phyloP scores from a whole-genome alignment of 148 eudicot genomes.

The Heliosperma pusillum region DNA sequence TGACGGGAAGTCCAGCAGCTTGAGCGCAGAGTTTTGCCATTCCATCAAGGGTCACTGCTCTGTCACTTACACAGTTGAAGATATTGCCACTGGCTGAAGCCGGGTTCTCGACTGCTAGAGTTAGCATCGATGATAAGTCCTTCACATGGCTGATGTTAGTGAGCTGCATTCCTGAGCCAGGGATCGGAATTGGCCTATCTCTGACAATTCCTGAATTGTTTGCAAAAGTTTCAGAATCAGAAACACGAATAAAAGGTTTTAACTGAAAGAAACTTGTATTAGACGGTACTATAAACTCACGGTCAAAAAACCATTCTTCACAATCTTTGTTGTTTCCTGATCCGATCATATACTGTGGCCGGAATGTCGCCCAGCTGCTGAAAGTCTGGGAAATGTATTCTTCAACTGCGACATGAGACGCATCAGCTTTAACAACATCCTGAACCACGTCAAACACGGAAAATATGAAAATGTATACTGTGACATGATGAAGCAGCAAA shows the following conservation, averaged over 20 bases:
- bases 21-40: slow-evolving; percentile 86
- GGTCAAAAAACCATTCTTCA: slow-evolving; percentile 97
- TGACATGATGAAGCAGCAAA: neutral
- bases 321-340: slow-evolving; percentile 98
- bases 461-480: neutral
- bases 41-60: slow-evolving; percentile 90
- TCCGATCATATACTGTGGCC: slow-evolving; percentile 95
- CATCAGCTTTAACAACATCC: slow-evolving; percentile 84
- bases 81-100: slow-evolving; percentile 69
- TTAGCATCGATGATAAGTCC: slow-evolving; percentile 93
- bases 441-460: slow-evolving; percentile 15
- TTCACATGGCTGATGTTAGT: slow-evolving; percentile 76
- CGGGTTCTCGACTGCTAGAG: slow-evolving; percentile 72
- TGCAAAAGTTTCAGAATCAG: neutral
- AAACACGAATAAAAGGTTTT: neutral
- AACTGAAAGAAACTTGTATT: neutral
- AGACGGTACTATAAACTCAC: slow-evolving; percentile 41
- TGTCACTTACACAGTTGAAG: slow-evolving; percentile 86
- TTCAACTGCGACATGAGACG: slow-evolving; percentile 78
- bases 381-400: slow-evolving; percentile 63
- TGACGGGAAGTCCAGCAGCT: slow-evolving; percentile 74
- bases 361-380: slow-evolving; percentile 65
- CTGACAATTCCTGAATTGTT: slow-evolving; percentile 65
- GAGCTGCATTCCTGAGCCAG: slow-evolving; percentile 97
- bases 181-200: slow-evolving; percentile 81